Evolutionary conservation across 83 land plant species (phyloP).

Genomic region (Picea abies): DNA sequence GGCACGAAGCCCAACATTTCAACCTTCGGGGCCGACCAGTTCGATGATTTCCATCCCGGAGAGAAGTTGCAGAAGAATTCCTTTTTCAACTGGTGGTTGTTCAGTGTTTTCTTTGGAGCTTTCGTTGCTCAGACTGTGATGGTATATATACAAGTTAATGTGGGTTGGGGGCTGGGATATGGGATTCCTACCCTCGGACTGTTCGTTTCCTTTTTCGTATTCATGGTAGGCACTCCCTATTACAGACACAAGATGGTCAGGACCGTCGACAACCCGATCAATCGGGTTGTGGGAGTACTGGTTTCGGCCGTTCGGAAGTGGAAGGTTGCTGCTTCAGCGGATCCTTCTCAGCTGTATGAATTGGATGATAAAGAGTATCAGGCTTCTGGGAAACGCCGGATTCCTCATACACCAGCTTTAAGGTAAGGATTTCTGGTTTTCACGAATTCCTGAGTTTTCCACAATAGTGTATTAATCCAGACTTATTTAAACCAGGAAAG

Average conservation of each 20-base stretch:
- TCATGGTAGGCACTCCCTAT: slow-evolving; percentile 62
- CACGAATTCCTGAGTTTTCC: background rate
- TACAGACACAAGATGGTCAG: slow-evolving; percentile 59
- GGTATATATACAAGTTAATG: slow-evolving; percentile 72
- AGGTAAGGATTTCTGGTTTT: background rate
- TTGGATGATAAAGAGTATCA: slow-evolving; percentile 37
- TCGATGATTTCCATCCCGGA: slow-evolving; percentile 56
- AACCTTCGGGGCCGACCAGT: slow-evolving; percentile 84
- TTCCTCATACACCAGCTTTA: slow-evolving; percentile 30
- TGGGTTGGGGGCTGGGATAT: slow-evolving; percentile 76
- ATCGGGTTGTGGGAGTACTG: slow-evolving; percentile 30
- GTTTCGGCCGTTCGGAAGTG: slow-evolving; percentile 42
- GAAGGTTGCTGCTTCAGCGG: slow-evolving; percentile 26
- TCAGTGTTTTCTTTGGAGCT: slow-evolving; percentile 53
- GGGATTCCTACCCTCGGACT: slow-evolving; percentile 64
- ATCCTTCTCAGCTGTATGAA: slow-evolving; percentile 57
- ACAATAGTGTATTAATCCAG: slow-evolving; percentile 2
- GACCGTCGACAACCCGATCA: slow-evolving; percentile 33
- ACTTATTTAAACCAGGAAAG: no score
- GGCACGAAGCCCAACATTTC: slow-evolving; percentile 83
- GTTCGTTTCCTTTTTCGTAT: slow-evolving; percentile 41
- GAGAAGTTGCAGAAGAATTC: slow-evolving; percentile 66
- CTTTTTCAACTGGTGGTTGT: slow-evolving; percentile 91
- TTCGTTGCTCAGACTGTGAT: slow-evolving; percentile 54
- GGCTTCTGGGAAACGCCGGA: slow-evolving; percentile 33